These are phyloP conservation scores for Nemania sp. DNA, from an alignment of 2,329 filamentous ascomycete genomes.

Conservation along the genomic window DNA sequence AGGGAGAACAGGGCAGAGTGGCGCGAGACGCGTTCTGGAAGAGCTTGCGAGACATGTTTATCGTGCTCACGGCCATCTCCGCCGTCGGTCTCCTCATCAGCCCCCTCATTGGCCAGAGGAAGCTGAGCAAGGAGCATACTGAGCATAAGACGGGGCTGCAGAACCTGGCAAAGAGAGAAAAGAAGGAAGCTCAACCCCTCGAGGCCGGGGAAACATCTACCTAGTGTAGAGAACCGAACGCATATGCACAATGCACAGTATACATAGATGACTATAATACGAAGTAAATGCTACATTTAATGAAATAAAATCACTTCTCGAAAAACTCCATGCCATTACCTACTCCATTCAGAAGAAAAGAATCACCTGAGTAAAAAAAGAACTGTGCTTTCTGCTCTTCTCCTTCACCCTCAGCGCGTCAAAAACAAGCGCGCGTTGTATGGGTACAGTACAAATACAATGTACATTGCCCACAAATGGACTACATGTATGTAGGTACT, in stretches of 20 bases:
- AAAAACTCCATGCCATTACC: too few species aligned
- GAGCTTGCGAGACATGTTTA: constrained; percentile 60
- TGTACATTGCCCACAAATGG: too few species aligned
- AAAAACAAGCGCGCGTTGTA: too few species aligned
- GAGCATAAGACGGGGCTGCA: constrained; percentile 63
- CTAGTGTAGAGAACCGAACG: constrained; percentile 1
- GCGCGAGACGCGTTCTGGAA: constrained; percentile 51
- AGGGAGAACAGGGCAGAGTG: constrained; percentile 44
- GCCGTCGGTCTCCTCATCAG: constrained; percentile 53
- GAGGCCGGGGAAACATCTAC: constrained; percentile 18
- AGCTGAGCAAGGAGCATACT: constrained; percentile 58
- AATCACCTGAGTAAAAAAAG: too few species aligned
- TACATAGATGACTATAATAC: not conserved
- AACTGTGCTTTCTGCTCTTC: too few species aligned
- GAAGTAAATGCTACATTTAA: too few species aligned
- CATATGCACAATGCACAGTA: not conserved
- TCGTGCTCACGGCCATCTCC: constrained; percentile 57
- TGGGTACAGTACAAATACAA: too few species aligned
- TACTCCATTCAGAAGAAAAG: too few species aligned
- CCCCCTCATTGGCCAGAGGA: constrained; percentile 53
- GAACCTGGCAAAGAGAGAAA: constrained; percentile 34
- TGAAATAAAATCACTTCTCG: too few species aligned
- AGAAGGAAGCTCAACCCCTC: constrained; percentile 1
- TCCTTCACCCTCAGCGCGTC: too few species aligned
- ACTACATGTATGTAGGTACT: too few species aligned